Evolutionary conservation across 176 grass and related monocot genomes (phyloP).

Genomic region (Oryza coarctata): DNA sequence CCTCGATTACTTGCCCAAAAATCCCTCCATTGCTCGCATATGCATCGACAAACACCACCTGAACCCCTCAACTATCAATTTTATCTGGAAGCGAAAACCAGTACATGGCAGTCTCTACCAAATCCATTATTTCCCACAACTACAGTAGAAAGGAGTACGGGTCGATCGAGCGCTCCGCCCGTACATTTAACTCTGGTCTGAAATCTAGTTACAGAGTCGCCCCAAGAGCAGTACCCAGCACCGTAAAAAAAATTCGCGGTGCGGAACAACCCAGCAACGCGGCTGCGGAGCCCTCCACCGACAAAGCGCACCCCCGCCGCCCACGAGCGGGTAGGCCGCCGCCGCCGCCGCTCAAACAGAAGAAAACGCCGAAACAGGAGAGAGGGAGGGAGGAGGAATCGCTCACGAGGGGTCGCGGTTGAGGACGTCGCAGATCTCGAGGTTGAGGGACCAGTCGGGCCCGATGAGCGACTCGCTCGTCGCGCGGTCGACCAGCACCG

Average conservation of each 20-base stretch:
- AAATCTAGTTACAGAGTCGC: not conserved
- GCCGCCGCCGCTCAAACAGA: not conserved
- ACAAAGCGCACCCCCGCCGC: not conserved
- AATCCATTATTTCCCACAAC: not conserved
- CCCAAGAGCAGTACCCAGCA: not conserved
- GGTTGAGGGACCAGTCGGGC: constrained; percentile 83
- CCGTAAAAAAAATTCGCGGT: constrained; percentile 1
- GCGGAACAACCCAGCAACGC: not conserved
- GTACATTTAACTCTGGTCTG: not conserved
- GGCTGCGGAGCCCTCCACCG: not conserved
- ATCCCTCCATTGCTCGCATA: not conserved
- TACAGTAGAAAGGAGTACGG: not conserved
- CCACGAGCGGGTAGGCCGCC: not conserved
- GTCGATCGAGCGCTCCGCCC: not conserved
- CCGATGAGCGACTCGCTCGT: constrained; percentile 79
- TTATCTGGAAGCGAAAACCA: not conserved
- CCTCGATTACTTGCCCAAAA: not conserved
- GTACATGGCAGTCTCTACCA: not conserved
- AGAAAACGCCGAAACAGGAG: not conserved
- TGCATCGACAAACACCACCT: not conserved
- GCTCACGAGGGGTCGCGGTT: constrained; percentile 82
- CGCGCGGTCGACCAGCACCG: constrained; percentile 72
- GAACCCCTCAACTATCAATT: not conserved
- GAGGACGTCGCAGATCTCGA: constrained; percentile 97
- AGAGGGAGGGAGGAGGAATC: not conserved